phyloP scores from a whole-genome alignment of 2,329 filamentous ascomycete genomes.

The Helicocarpus griseus region DNA sequence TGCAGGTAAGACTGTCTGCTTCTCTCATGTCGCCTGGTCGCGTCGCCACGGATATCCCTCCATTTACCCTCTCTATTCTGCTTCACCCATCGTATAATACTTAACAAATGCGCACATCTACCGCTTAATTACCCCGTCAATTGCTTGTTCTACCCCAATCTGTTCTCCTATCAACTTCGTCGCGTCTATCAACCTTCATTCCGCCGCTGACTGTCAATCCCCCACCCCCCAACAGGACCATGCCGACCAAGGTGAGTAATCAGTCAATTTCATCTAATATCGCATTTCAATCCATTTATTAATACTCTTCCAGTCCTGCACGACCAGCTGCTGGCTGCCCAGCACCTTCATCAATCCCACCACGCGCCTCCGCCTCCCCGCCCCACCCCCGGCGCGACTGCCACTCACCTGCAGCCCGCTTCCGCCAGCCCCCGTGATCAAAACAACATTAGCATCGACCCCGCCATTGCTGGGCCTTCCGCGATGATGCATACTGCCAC shows the following conservation, averaged over 20 bases:
- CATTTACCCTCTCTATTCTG: too few species aligned
- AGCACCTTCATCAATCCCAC: slow-evolving; percentile 22
- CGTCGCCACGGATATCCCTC: neutral
- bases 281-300: neutral
- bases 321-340: slow-evolving; percentile 50
- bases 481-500: slow-evolving; percentile 22
- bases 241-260: slow-evolving; percentile 35
- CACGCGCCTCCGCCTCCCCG: slow-evolving; percentile 37
- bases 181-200: too few species aligned
- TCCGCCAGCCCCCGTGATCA: slow-evolving; percentile 38
- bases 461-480: slow-evolving; percentile 42
- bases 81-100: too few species aligned
- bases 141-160: too few species aligned
- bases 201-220: slow-evolving; percentile 9
- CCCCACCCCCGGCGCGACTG: slow-evolving; percentile 33
- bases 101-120: too few species aligned
- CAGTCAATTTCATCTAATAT: too few species aligned
- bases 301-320: slow-evolving; percentile 43
- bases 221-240: slow-evolving; percentile 25
- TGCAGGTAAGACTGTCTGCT: slow-evolving; percentile 43
- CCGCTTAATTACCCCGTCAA: too few species aligned
- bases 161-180: too few species aligned
- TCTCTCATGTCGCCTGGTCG: neutral
- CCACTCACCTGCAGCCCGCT: slow-evolving; percentile 30
- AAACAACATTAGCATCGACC: slow-evolving; percentile 44